These are phyloP conservation scores for Naematelia aurantialba DNA, from an alignment of 768 basidiomycete genomes.

Conservation along the genomic window DNA sequence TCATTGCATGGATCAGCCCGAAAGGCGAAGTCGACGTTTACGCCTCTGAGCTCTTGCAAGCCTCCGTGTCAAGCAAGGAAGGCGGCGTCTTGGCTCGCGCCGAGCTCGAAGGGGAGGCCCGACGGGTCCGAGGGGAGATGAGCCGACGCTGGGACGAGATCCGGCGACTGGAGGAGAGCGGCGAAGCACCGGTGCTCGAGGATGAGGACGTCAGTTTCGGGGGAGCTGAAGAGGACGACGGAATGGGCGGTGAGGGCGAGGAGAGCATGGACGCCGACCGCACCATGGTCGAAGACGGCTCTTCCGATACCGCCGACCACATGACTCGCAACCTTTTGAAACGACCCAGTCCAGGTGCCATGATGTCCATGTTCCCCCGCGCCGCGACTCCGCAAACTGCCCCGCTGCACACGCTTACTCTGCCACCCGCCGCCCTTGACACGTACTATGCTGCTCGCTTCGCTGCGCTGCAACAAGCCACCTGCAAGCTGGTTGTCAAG, in stretches of 20 bases:
- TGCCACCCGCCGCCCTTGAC: conserved; percentile 36
- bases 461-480: conserved; percentile 45
- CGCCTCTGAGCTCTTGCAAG: conserved; percentile 50
- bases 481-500: conserved; percentile 51
- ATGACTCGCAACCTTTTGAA: conserved; percentile 10
- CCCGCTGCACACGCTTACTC: conserved; percentile 29
- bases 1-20: conserved; percentile 51
- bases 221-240: conserved; percentile 26
- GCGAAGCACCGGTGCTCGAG: conserved; percentile 31
- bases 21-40: conserved; percentile 51
- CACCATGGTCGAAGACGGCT: conserved; percentile 38
- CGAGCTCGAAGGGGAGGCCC: conserved; percentile 34
- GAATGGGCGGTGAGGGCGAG: conserved; percentile 19
- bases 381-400: conserved; percentile 23
- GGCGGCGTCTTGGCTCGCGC: conserved; percentile 30
- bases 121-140: conserved; percentile 34
- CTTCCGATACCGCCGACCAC: conserved; percentile 4
- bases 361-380: conserved; percentile 35
- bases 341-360: conserved; percentile 17
- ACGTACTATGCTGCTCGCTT: conserved; percentile 46
- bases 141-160: conserved; percentile 38
- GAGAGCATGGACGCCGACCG: conserved; percentile 35
- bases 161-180: conserved; percentile 34
- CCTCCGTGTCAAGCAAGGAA: conserved; percentile 25
- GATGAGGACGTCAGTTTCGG: conserved; percentile 25